Evolutionary conservation across 2,329 filamentous ascomycete species (phyloP).

Genomic region (Fusarium sacchari): DNA sequence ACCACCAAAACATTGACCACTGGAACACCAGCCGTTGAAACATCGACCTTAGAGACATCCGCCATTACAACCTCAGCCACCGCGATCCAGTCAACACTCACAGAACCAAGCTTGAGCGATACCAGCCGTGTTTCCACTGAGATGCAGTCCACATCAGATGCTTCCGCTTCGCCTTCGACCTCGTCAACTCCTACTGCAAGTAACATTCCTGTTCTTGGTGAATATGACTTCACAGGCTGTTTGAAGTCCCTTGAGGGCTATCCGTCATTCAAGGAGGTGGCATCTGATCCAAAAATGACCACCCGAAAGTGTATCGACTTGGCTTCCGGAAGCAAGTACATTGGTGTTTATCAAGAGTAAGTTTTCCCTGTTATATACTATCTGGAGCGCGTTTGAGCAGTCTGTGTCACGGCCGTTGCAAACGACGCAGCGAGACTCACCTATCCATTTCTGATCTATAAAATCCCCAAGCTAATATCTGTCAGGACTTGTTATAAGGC

Average conservation of each 20-base stretch:
- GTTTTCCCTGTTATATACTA: background rate
- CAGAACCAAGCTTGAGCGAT: background rate
- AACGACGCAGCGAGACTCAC: too few species aligned
- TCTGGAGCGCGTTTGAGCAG: background rate
- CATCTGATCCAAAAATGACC: background rate
- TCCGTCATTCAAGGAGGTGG: background rate
- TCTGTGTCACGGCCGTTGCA: too few species aligned
- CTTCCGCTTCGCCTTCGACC: background rate
- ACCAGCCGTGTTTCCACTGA: background rate
- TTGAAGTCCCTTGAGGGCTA: rapidly evolving
- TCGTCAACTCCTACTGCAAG: background rate
- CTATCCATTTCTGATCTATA: background rate
- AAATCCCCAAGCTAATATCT: background rate
- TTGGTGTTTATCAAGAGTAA: background rate
- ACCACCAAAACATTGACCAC: background rate
- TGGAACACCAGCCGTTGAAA: rapidly evolving
- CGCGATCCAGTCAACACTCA: rapidly evolving
- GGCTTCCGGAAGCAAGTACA: background rate
- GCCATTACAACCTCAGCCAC: background rate
- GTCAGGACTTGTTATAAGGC: background rate
- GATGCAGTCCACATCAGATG: background rate
- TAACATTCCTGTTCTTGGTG: background rate
- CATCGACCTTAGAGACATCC: background rate
- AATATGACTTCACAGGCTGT: background rate
- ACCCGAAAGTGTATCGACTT: background rate